Percentiles rank a stretch among this genome's conserved stretches.
Conservation (phyloP, 2,329 filamentous ascomycete genomes). For the Paradendryphiella salina region DNA sequence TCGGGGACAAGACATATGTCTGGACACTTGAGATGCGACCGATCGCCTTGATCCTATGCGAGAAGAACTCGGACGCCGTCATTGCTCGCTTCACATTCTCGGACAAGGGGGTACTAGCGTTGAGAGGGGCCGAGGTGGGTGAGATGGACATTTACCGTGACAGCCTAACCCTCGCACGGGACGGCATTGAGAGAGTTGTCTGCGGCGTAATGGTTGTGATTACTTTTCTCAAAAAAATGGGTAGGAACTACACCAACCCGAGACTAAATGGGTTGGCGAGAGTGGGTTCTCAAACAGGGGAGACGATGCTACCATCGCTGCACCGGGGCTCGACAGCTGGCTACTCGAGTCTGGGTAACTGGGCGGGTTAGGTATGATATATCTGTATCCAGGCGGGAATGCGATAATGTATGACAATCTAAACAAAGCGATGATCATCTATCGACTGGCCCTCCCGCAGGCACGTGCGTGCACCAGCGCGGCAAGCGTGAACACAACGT, state of each 20-base stretch:
- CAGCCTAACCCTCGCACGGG: slow-evolving; percentile 23
- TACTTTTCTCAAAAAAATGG: slow-evolving; percentile 37
- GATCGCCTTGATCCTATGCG: slow-evolving; percentile 29
- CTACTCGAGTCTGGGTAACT: slow-evolving; percentile 5
- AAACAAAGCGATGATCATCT: background rate
- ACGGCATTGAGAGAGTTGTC: slow-evolving; percentile 35
- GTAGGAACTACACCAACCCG: slow-evolving; percentile 26
- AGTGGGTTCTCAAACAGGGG: slow-evolving; percentile 17
- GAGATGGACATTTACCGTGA: slow-evolving; percentile 35
- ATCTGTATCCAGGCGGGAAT: background rate
- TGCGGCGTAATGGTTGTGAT: slow-evolving; percentile 35
- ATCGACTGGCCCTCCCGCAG: too few species aligned
- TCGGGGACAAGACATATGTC: slow-evolving; percentile 25
- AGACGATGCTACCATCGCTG: slow-evolving; percentile 6
- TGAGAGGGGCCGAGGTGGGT: slow-evolving; percentile 35
- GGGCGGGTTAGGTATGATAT: background rate
- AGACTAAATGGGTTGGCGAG: slow-evolving; percentile 8
- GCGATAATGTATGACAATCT: background rate
- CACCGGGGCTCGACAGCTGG: slow-evolving; percentile 16
- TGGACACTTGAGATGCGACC: slow-evolving; percentile 34
- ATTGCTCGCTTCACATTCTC: slow-evolving; percentile 42
- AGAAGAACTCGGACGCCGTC: slow-evolving; percentile 18
- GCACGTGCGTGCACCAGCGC: too few species aligned
- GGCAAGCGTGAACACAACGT: too few species aligned
- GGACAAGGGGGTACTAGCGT: slow-evolving; percentile 28